Evolutionary conservation across 257 asterid species (phyloP), one percentile per base, ranked within the genome.

Genomic region (Jacaranda copaia): DNA sequence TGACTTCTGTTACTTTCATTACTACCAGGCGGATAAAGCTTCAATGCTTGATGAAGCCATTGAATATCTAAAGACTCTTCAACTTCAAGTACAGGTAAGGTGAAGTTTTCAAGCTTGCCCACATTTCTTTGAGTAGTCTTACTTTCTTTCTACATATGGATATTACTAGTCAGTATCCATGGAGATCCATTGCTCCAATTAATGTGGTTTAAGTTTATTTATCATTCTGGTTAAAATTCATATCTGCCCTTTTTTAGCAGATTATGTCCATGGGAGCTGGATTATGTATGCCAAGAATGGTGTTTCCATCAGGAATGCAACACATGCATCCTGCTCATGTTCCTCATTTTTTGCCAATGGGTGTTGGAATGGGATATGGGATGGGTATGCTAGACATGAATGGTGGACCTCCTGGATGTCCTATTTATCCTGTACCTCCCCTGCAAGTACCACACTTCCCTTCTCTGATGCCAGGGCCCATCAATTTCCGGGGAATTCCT

Each of bases 11-110:
- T 36, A 60, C 63, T 77, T 78, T 68, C 51, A 58, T 58, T 73
- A 73, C 82, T 77, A 32, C 77, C 84, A 95, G 99, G 97, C 88
- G 4, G 99, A 96, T 81, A 96, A 96, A 87, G 99, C 99, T 77
- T 96, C 99, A 32, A 93, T 96, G 98, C 98, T 96, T 32, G 99
- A 93, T 81, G 99, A 96, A 85, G 98, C 98, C 82, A 96, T 93
- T 61, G 99, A 93, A 82, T 96, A 96, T 86, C 83, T 96, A 79
- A 96, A 93, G 88, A 89, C 92, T 46, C 99, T 96, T 88, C 98
- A 96, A 82, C 90, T 93, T 79, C 99, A 93, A 90, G 92, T 96
- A 42, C 98, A 96, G 97, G 99, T 93, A 77, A 78, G 84, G 42
- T 79, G 84, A 74, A 69, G 53, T 79, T 70, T 59, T 20, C 35